phyloP scores from a whole-genome alignment of 169 alveolate genomes.

The Cytauxzoon felis region DNA sequence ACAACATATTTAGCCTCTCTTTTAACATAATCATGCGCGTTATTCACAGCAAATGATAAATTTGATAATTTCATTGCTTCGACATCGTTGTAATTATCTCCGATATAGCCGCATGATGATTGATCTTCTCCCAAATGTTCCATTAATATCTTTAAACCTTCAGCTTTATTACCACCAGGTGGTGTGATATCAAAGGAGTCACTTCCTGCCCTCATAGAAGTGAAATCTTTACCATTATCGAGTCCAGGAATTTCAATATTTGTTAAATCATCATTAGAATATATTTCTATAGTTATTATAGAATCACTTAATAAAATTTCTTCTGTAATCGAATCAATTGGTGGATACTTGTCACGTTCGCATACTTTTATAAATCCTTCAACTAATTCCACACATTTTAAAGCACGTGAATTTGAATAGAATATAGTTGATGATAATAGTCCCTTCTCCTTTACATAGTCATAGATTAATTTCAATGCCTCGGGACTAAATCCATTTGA shows the following conservation, averaged over 20 bases:
- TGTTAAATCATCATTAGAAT: no score
- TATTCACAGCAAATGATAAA: constrained; percentile 49
- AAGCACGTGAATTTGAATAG: no score
- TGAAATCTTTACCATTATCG: background rate
- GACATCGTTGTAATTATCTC: constrained; percentile 58
- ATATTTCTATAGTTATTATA: no score
- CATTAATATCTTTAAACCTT: constrained; percentile 34
- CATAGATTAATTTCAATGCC: constrained; percentile 13
- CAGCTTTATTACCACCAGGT: constrained; percentile 21
- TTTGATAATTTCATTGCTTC: constrained; percentile 53
- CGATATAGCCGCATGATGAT: constrained; percentile 42
- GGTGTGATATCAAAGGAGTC: constrained; percentile 35
- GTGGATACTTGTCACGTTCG: no score
- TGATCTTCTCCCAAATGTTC: constrained; percentile 7
- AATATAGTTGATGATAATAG: no score
- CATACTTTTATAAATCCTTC: no score
- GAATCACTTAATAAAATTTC: background rate
- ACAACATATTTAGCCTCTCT: constrained; percentile 42
- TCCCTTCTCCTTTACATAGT: background rate
- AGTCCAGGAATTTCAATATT: no score
- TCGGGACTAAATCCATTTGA: constrained; percentile 1
- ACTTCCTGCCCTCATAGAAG: constrained; percentile 15
- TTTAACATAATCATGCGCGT: constrained; percentile 28
- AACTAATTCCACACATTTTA: no score
- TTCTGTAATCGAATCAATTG: no score